phyloP scores from a whole-genome alignment of 2,329 filamentous ascomycete species.

The Mycosphaerella arachidis region DNA sequence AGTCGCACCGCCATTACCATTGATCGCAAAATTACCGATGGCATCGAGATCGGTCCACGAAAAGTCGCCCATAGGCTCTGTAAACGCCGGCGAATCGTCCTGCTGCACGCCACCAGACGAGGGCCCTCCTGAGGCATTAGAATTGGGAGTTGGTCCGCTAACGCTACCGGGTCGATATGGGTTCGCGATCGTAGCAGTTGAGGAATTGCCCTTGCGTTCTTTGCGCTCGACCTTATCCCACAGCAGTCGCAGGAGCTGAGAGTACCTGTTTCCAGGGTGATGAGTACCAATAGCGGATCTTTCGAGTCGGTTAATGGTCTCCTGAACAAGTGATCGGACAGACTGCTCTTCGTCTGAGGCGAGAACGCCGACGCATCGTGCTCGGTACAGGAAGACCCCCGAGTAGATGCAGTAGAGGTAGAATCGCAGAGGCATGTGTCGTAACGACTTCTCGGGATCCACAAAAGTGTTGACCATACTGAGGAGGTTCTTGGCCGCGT shows the following conservation, averaged over 20 bases:
- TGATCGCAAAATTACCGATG: constrained; percentile 46
- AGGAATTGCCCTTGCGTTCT: constrained; percentile 23
- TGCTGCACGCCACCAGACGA: constrained; percentile 8
- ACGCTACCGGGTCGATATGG: constrained; percentile 40
- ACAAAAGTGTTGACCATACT: constrained; percentile 50
- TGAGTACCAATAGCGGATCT: constrained; percentile 43
- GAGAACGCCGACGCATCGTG: constrained; percentile 46
- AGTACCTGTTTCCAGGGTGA: constrained; percentile 46
- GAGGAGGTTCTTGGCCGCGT: constrained; percentile 47
- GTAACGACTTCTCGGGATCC: constrained; percentile 43
- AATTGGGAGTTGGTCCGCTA: constrained; percentile 32
- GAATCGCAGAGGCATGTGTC: constrained; percentile 47
- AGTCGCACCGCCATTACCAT: constrained; percentile 33
- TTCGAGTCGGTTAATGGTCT: constrained; percentile 42
- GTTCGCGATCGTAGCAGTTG: constrained; percentile 30
- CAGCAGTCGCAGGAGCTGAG: constrained; percentile 43
- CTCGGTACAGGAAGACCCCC: constrained; percentile 47
- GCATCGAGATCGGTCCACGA: constrained; percentile 47
- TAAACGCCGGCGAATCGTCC: constrained; percentile 38
- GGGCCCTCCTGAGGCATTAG: constrained; percentile 20
- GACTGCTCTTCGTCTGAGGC: constrained; percentile 44
- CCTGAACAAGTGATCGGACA: constrained; percentile 44
- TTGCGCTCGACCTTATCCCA: constrained; percentile 45
- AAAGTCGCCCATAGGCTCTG: constrained; percentile 46
- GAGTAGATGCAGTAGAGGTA: constrained; percentile 48